phyloP scores from a whole-genome alignment of 129 eudicot species.

The Erigeron canadensis region DNA sequence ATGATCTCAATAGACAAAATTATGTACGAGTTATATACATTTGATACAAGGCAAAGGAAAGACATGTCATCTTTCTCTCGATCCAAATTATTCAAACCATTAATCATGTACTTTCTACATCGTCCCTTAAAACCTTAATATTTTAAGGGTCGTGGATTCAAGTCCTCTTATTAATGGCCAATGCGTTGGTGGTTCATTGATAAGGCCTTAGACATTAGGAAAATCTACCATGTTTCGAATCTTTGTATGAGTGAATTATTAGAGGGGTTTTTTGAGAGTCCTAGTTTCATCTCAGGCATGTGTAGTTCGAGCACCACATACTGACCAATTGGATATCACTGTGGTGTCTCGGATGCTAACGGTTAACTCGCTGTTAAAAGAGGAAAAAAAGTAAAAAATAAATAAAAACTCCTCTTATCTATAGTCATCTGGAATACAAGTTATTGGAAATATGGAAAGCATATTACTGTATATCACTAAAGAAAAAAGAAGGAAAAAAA shows the following conservation, averaged over 20 bases:
- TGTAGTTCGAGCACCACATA: too few species aligned
- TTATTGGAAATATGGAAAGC: constrained; percentile 12
- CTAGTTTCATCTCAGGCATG: too few species aligned
- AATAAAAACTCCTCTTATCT: constrained; percentile 9
- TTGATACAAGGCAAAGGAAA: background rate
- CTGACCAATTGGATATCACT: too few species aligned
- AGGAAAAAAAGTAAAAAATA: too few species aligned
- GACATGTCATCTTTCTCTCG: background rate
- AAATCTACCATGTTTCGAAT: too few species aligned
- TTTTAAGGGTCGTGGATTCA: background rate
- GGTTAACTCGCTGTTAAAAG: too few species aligned
- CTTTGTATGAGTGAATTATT: too few species aligned
- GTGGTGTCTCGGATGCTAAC: too few species aligned
- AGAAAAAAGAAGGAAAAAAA: background rate
- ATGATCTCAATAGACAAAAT: background rate
- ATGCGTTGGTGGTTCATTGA: too few species aligned
- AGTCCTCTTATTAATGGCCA: too few species aligned
- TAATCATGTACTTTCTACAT: constrained; percentile 11
- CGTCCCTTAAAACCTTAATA: background rate
- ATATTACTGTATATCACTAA: background rate
- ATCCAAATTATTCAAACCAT: constrained; percentile 10
- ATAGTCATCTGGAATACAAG: background rate
- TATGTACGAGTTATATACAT: background rate
- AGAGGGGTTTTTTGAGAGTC: too few species aligned
- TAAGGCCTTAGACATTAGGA: too few species aligned